Conservation (phyloP, 257 asterid species). For the Solanum tarijense region DNA sequence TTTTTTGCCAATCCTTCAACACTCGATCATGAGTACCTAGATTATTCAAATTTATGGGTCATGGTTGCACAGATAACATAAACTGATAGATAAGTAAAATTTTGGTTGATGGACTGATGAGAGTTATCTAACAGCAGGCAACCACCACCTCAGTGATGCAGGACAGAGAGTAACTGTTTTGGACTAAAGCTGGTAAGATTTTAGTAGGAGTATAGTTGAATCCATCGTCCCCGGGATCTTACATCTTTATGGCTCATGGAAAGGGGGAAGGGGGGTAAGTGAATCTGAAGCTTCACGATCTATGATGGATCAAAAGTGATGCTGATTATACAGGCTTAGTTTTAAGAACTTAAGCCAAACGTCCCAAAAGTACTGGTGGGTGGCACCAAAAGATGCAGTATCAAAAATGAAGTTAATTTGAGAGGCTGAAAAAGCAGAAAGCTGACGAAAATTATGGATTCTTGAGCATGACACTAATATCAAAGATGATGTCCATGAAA, state of each 20-base stretch:
- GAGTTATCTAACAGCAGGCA: neutral
- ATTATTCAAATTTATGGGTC: neutral
- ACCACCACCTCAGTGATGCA: neutral
- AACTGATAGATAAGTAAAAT: neutral
- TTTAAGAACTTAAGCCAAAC: neutral
- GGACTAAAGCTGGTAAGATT: neutral
- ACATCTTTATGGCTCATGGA: neutral
- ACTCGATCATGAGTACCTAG: neutral
- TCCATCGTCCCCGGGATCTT: neutral
- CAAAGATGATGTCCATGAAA: neutral
- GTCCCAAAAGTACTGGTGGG: neutral
- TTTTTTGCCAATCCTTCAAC: neutral
- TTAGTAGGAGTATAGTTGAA: neutral
- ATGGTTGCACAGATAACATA: neutral
- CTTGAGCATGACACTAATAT: neutral
- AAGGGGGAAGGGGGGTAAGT: neutral
- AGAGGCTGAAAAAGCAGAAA: neutral
- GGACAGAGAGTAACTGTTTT: neutral
- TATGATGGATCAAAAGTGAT: neutral
- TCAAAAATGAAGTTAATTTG: neutral
- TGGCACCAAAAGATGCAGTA: neutral
- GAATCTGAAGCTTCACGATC: neutral
- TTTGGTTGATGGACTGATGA: neutral
- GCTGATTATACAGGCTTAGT: neutral
- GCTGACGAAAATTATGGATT: neutral